phyloP scores from a whole-genome alignment of 805 yeast genomes.

The Spathaspora sp. region DNA sequence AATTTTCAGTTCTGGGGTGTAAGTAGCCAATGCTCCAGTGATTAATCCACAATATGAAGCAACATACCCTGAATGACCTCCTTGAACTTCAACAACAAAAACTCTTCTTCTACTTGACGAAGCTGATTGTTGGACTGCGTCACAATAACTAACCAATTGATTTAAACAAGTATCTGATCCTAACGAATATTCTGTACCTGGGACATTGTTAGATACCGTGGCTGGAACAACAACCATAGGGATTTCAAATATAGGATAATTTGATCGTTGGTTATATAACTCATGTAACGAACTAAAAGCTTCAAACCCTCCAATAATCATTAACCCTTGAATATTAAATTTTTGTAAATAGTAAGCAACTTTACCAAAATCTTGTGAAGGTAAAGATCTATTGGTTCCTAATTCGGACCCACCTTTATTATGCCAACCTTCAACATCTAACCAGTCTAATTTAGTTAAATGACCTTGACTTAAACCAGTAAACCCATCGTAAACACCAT shows the following conservation, averaged over 20 bases:
- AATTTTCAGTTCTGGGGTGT: slow-evolving; percentile 72
- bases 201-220: slow-evolving; percentile 76
- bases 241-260: slow-evolving; percentile 68
- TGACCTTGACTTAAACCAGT: slow-evolving; percentile 63
- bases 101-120: slow-evolving; percentile 75
- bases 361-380: slow-evolving; percentile 64
- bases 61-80: slow-evolving; percentile 79
- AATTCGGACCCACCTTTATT: slow-evolving; percentile 75
- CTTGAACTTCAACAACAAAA: slow-evolving; percentile 80
- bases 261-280: slow-evolving; percentile 54
- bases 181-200: slow-evolving; percentile 75
- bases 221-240: slow-evolving; percentile 81
- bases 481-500: slow-evolving; percentile 73
- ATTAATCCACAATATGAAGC: slow-evolving; percentile 67
- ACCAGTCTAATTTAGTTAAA: slow-evolving; percentile 60
- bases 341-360: slow-evolving; percentile 72
- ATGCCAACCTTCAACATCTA: slow-evolving; percentile 71
- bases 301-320: slow-evolving; percentile 80
- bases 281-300: slow-evolving; percentile 70
- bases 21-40: slow-evolving; percentile 70
- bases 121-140: slow-evolving; percentile 75
- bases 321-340: slow-evolving; percentile 63
- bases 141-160: slow-evolving; percentile 68
- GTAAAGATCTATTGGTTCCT: slow-evolving; percentile 74
- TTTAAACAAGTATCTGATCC: slow-evolving; percentile 78